A percentile compares a stretch with the other conserved stretches of the same genome.
Conservation (phyloP, 305 asterid genomes). For the Plantago lanceolata region DNA sequence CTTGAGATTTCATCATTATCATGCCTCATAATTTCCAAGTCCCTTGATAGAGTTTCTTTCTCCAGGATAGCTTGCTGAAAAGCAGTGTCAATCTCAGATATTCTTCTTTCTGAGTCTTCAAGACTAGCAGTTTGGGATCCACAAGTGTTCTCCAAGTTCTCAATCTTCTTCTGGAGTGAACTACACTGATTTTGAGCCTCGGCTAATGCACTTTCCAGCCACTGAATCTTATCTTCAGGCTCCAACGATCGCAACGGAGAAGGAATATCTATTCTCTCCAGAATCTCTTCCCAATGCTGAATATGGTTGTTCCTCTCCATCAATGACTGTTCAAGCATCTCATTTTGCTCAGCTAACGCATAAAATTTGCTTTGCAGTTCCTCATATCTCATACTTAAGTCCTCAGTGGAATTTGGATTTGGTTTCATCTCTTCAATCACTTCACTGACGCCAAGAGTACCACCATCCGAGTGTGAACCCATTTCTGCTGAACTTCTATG, state of each 20-base stretch:
- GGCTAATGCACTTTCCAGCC: conserved; percentile 65
- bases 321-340: conserved; percentile 97
- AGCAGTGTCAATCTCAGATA: conserved; percentile 57
- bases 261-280: conserved; percentile 69
- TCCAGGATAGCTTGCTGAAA: conserved; percentile 49
- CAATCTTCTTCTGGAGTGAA: conserved; percentile 73
- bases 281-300: conserved; percentile 81
- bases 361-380: conserved; percentile 82
- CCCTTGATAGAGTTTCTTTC: conserved; percentile 52
- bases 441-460: conserved; percentile 55
- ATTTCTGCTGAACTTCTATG: conserved; percentile 50
- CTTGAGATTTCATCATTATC: conserved; percentile 44
- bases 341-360: conserved; percentile 94
- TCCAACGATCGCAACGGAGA: conserved; percentile 76
- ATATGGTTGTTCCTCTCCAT: conserved; percentile 87
- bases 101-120: conserved; percentile 56
- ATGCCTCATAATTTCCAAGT: conserved; percentile 50
- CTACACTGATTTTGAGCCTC: conserved; percentile 59
- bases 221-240: conserved; percentile 81
- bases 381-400: conserved; percentile 63
- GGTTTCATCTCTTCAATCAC: conserved; percentile 56
- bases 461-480: conserved; percentile 61
- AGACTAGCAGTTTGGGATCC: conserved; percentile 55
- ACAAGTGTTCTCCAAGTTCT: conserved; percentile 49
- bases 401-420: conserved; percentile 51